Evolutionary conservation across 2,329 filamentous ascomycete genomes (phyloP), one percentile per base, ranked within the genome.

Genomic region (Amesomyces nigricolor): DNA sequence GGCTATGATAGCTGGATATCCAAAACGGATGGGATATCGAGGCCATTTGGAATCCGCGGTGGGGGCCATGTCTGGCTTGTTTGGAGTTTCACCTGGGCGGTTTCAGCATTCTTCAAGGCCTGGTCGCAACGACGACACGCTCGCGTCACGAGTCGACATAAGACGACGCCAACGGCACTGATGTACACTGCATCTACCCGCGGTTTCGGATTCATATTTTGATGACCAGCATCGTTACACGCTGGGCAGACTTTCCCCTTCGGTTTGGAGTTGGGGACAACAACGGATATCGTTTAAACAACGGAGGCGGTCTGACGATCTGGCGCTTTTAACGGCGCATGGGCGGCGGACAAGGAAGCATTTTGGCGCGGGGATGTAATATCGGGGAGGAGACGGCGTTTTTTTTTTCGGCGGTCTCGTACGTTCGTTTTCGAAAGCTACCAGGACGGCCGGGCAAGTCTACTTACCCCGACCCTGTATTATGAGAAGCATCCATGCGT

Each of bases 1-100:
- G 54, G 58, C 58, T 58, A 60, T 57, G 29, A 54, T 48, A 48
- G 60, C 62, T 63, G 59, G 59, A 64, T 64, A 63, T 59, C 59
- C 61, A 56, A 50, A 32, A 48, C 39, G 47, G 58, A 63, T 56
- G 57, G 55, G 56, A 63, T 60, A 58, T 63, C 54, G 47, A 57
- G 53, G 47, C 48, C 56, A 63, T 65, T 57, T 65, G 62, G 58
- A 54, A 50, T 58, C 47, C 53, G 30, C 47, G 50, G 47, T 47
- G 35, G 46, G 50, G 42, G 46, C 53, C 47, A 51, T 57, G 59
- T 48, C 26, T 56, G 54, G 53, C 32, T 62, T 56, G 53, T 53
- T 56, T 57, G 53, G 52, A 52, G 30, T 22, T 35, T 29, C 19
- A 16, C 14, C 46, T 22, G 53, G 39, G 30, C 52, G 39, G 39